Evolutionary conservation across 805 yeast genomes (phyloP).

Genomic region (Brettanomyces nanus): DNA sequence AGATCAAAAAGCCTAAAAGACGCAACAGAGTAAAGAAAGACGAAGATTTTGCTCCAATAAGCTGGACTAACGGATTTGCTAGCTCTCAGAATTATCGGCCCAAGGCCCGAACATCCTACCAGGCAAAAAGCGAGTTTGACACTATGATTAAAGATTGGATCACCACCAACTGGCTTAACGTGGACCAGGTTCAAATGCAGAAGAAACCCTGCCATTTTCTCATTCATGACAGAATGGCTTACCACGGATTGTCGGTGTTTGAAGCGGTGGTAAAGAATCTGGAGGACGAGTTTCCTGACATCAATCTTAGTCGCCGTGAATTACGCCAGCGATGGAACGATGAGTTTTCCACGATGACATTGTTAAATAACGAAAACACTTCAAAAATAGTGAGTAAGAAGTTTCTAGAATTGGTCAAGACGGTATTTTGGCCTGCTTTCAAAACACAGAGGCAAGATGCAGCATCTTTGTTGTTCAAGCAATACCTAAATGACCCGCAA

Average conservation of each 20-base stretch:
- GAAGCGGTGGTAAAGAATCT: conserved; percentile 12
- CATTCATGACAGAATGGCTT: conserved; percentile 21
- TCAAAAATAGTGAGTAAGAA: conserved; percentile 3
- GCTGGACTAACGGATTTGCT: conserved; percentile 3
- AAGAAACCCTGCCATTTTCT: conserved; percentile 17
- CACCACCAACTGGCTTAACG: conserved; percentile 14
- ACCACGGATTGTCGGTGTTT: conserved; percentile 11
- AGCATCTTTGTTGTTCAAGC: conserved; percentile 4
- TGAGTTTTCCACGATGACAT: conserved; percentile 9
- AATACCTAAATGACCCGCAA: conserved; percentile 5
- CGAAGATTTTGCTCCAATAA: conserved; percentile 1
- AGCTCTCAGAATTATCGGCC: neutral
- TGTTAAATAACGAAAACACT: neutral
- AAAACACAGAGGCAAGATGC: conserved; percentile 4
- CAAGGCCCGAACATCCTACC: conserved; percentile 7
- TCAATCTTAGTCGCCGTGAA: conserved; percentile 1
- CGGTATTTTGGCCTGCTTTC: conserved; percentile 14
- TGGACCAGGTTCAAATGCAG: conserved; percentile 8
- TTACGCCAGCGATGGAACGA: conserved; percentile 12
- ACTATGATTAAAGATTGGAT: conserved; percentile 19
- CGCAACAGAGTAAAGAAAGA: neutral
- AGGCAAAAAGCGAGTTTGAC: conserved; percentile 17
- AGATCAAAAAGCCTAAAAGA: neutral
- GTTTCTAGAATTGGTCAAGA: conserved; percentile 14
- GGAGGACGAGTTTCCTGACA: conserved; percentile 5